phyloP scores from a whole-genome alignment of 2,329 filamentous ascomycete genomes.

The Ceratocystis albifundus region DNA sequence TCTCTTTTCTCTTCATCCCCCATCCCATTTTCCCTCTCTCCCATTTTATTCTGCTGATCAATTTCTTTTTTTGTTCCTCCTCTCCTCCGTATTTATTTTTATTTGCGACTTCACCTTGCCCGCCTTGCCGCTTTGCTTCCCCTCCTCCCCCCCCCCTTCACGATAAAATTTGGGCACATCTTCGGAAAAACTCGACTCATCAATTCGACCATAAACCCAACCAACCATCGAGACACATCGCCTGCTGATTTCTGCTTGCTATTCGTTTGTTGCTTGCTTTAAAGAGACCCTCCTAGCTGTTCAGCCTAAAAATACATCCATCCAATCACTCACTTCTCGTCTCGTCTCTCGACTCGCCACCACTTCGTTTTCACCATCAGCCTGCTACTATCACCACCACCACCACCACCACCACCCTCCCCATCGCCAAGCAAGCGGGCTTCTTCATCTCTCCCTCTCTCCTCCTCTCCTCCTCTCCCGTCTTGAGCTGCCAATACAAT shows the following conservation, averaged over 20 bases:
- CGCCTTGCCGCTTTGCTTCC: neutral
- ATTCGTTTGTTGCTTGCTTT: neutral
- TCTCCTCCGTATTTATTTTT: neutral
- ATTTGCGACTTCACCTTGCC: neutral
- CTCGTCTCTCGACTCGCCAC: neutral
- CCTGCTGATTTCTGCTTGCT: neutral
- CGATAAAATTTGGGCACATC: constrained; percentile 12
- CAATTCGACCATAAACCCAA: neutral
- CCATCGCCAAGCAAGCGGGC: neutral
- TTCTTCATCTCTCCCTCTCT: neutral
- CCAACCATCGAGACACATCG: constrained; percentile 7
- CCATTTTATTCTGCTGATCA: constrained; percentile 3
- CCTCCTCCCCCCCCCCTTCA: neutral
- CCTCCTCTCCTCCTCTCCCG: constrained; percentile 14
- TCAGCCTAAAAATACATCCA: neutral
- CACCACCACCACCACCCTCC: neutral
- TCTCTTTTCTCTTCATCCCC: neutral
- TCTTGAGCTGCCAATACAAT: constrained; percentile 24
- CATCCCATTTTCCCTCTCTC: neutral
- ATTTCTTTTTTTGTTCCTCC: neutral
- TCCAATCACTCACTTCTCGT: neutral
- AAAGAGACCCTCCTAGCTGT: neutral
- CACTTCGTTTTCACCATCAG: neutral
- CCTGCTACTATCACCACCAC: neutral
- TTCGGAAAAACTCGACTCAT: constrained; percentile 4